Evolutionary conservation across 768 basidiomycete genomes (phyloP), one percentile per base, ranked within the genome.

Genomic region (Lentinula sp.): DNA sequence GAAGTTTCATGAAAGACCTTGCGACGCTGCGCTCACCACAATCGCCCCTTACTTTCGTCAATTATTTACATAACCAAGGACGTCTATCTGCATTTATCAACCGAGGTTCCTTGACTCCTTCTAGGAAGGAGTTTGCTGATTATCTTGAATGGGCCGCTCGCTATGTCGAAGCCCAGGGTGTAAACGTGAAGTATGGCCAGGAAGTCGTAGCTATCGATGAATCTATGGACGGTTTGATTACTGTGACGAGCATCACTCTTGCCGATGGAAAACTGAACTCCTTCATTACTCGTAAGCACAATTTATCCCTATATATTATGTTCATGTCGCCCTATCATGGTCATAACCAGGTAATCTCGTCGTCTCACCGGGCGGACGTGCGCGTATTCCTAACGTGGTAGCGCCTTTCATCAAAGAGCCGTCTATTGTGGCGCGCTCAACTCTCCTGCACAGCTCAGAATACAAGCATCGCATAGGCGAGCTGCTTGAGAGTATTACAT

Each of bases 21-120:
- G 82, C 81, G 5, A 83, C 81, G 1, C 70, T 84, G 20, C 73
- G 82, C 32, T 79, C 76, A 53, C 82, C 82, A 15, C 72, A 75
- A 58, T 83, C 81, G 12, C 76, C 78, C 13, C 75, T 81, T 61
- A 78, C 79, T n/a, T 84, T 83, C 72, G 64, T 83, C 50, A 71
- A 79, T 16, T 84, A 84, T 67, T 72, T 84, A 57, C 78, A 82
- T 61, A 76, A 75, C 54, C 75, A 82, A 60, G 74, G 73, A 52
- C 78, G 82, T 50, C 74, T 84, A 41, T 63, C 79, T 32, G 69
- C 76, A 39, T 85, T 83, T 73, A 82, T 84, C 65, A 83, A 84
- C 66, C 77, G 79, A 35, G 78, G 79, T 1, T 79, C 77, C 13
- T 80, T 75, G 45, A 75, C 79, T 35, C 83, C 83, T 9, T 79